Conservation (phyloP, 1,284 basidiomycete species). For the Ustilago shanxiensis region DNA sequence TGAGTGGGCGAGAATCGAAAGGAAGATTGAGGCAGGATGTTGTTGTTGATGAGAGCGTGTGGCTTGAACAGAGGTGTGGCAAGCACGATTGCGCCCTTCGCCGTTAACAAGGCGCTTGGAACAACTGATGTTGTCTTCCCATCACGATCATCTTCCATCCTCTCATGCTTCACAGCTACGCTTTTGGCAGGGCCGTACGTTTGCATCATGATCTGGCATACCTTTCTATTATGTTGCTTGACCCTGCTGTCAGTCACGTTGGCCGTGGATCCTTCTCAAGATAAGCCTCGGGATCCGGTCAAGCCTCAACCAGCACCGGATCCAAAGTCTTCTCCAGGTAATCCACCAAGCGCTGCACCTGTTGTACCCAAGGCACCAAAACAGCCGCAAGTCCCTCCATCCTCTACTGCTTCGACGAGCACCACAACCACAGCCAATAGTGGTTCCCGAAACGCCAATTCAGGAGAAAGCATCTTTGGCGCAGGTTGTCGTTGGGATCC, state of each 20-base stretch:
- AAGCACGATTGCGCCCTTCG: too few relatives aligned
- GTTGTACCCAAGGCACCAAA: background rate
- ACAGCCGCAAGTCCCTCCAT: background rate
- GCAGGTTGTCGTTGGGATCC: constrained; percentile 53
- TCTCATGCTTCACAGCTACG: background rate
- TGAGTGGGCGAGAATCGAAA: too few relatives aligned
- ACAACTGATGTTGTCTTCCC: too few relatives aligned
- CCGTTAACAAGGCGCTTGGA: too few relatives aligned
- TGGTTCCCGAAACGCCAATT: background rate
- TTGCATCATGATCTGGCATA: constrained; percentile 1
- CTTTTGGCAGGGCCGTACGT: background rate
- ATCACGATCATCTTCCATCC: background rate
- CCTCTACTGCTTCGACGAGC: background rate
- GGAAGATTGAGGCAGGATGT: too few relatives aligned
- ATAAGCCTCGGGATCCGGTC: background rate
- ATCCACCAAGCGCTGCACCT: background rate
- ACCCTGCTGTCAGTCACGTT: background rate
- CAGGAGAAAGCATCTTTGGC: constrained; percentile 30
- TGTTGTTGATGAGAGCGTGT: too few relatives aligned
- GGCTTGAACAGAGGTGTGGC: too few relatives aligned
- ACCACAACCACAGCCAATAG: background rate
- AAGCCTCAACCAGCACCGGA: background rate
- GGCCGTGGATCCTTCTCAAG: background rate
- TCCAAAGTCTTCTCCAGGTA: background rate
- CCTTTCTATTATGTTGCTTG: background rate